Percentiles rank a stretch among this genome's conserved stretches.
phyloP scores from a whole-genome alignment of 768 basidiomycete species.

The Lactifluus volemus region DNA sequence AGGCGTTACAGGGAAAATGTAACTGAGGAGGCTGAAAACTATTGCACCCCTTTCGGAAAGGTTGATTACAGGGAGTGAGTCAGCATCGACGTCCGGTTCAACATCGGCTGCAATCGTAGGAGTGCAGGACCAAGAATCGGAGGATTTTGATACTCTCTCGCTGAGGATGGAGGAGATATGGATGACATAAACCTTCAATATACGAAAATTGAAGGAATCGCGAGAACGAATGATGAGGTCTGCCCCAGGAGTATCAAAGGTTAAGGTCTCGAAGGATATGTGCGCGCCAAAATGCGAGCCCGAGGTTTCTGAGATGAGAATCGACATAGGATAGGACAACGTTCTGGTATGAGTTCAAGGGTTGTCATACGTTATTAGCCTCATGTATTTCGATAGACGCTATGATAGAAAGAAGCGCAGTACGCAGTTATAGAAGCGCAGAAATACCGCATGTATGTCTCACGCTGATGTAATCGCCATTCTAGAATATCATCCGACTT shows the following conservation, averaged over 20 bases:
- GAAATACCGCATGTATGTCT: not conserved
- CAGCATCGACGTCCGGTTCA: not conserved
- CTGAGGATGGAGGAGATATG: slow-evolving; percentile 35
- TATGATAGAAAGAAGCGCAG: not conserved
- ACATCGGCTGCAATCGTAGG: too few species aligned
- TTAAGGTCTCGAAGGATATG: not conserved
- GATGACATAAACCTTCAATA: slow-evolving; percentile 36
- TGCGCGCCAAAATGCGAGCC: not conserved
- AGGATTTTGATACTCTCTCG: slow-evolving; percentile 16
- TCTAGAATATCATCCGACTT: not conserved
- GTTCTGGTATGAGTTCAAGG: not conserved
- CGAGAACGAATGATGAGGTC: slow-evolving; percentile 36
- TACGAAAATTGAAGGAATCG: slow-evolving; percentile 36
- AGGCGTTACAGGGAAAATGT: not conserved
- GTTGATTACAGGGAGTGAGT: not conserved
- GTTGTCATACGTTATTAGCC: not conserved
- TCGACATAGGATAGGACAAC: not conserved
- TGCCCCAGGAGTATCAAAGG: slow-evolving; percentile 34
- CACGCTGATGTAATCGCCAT: not conserved
- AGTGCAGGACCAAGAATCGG: not conserved
- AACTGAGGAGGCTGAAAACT: slow-evolving; percentile 5
- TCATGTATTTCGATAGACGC: not conserved
- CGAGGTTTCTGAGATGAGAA: not conserved
- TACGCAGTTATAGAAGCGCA: too few species aligned
- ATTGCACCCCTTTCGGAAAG: not conserved